Conservation (phyloP, 1,284 basidiomycete genomes). For the Ustilago trichophora region DNA sequence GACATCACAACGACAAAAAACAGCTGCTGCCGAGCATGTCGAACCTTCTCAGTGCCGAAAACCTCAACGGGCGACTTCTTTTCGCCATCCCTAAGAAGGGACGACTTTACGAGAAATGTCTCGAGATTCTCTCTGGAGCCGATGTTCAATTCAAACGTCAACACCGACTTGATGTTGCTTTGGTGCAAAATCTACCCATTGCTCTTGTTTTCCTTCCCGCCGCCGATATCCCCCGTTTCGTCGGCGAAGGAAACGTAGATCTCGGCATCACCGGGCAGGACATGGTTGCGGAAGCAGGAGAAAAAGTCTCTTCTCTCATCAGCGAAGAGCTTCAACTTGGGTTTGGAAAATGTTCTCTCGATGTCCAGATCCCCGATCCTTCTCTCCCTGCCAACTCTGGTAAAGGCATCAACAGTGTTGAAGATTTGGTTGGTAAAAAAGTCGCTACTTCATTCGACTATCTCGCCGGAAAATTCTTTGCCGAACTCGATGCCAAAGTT, state of each 20-base stretch:
- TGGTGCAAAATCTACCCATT: slow-evolving; percentile 90
- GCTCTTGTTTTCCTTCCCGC: slow-evolving; percentile 98
- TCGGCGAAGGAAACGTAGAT: slow-evolving; percentile 95
- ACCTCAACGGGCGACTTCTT: slow-evolving; percentile 76
- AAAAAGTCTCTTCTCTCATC: slow-evolving; percentile 72
- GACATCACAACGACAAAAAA: too few species aligned
- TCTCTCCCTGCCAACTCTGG: slow-evolving; percentile 67
- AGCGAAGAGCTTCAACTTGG: slow-evolving; percentile 84
- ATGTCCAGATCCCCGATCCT: slow-evolving; percentile 90
- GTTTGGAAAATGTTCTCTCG: slow-evolving; percentile 92
- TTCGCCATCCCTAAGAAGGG: slow-evolving; percentile 98
- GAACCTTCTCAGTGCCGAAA: slow-evolving; percentile 60
- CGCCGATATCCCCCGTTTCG: slow-evolving; percentile 96
- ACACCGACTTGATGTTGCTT: slow-evolving; percentile 87
- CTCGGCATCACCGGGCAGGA: slow-evolving; percentile 93
- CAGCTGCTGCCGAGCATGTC: slow-evolving; percentile 37
- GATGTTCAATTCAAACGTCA: slow-evolving; percentile 95
- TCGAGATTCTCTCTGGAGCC: slow-evolving; percentile 81
- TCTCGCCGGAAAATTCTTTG: slow-evolving; percentile 83
- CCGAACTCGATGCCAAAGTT: slow-evolving; percentile 73
- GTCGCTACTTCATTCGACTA: slow-evolving; percentile 95
- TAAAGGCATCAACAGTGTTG: slow-evolving; percentile 73
- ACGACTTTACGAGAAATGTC: slow-evolving; percentile 89
- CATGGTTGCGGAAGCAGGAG: slow-evolving; percentile 86
- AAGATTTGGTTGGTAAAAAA: slow-evolving; percentile 86